Evolutionary conservation across 306 rosid species (phyloP), one percentile per base, ranked within the genome.

Genomic region (Abrus precatorius): DNA sequence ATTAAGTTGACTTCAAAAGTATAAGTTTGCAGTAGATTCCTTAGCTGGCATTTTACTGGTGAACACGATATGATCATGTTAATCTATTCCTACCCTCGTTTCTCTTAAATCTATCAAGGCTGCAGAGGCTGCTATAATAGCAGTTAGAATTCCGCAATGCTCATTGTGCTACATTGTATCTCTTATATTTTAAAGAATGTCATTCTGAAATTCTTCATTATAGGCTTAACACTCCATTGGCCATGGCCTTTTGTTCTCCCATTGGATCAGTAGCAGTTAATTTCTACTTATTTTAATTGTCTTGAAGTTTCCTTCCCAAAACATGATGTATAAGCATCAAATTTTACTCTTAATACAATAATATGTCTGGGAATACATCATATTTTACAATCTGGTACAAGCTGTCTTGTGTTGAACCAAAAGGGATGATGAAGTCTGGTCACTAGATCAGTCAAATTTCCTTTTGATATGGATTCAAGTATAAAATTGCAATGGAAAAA

Each of bases 361-460:
- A 56, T 20, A 55, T 56, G 63, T 27, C 29, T 56, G 36, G 6
- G 63, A 56, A 56, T 56, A 56, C 62, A 56, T 56, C 34, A 53
- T 56, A 56, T 56, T 28, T 56, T 56, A 5, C 34, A 27, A 56
- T 56, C 63, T 28, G 34, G 5, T 56, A 5, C 63, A 56, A 56
- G 34, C 63, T 28, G 14, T 48, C 13, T 57, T 29, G 8, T 36
- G 9, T 29, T 7, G 63, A 57, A 57, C 63, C 13, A 1, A 57
- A 28, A 57, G 34, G 13, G 63, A 57, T 13, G n/a, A 29, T 57
- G 63, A 29, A 28, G 8, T 29, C 38, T 57, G 63, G 38, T 57
- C 59, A 53, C 6, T n/a, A 28, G 29, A 8, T 53, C 59, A 53
- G 28, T 14, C 9, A 53, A 53, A 53, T 53, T 53, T 2, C 59